These are phyloP conservation scores for Sporisorium reilianum DNA, from an alignment of 1,284 basidiomycete species.

Conservation along the genomic window DNA sequence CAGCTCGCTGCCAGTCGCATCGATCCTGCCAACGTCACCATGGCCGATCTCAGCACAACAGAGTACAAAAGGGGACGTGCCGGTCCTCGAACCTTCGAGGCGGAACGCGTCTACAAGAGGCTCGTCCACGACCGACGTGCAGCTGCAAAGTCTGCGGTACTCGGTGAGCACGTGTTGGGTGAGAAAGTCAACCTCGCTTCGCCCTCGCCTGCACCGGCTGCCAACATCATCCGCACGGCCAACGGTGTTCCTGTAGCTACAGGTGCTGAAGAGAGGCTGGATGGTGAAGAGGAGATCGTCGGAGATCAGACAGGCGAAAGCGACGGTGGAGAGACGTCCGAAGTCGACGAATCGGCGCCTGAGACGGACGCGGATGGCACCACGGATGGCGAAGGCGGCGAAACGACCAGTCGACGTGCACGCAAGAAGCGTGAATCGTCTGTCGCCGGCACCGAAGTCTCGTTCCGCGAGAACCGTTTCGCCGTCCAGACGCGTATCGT, in stretches of 20 bases:
- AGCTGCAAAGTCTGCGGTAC: conserved; percentile 31
- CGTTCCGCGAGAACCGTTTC: conserved; percentile 63
- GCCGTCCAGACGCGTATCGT: conserved; percentile 69
- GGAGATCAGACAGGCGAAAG: conserved; percentile 29
- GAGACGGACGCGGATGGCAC: conserved; percentile 44
- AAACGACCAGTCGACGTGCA: conserved; percentile 9
- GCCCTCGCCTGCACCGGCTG: conserved; percentile 27
- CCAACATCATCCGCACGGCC: conserved; percentile 17
- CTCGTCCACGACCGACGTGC: conserved; percentile 50
- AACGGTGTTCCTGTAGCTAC: conserved; percentile 35
- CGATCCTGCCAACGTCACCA: conserved; percentile 39
- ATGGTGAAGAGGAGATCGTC: conserved; percentile 33
- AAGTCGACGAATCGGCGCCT: conserved; percentile 17
- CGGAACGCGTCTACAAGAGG: conserved; percentile 55
- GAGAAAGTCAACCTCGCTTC: conserved; percentile 31
- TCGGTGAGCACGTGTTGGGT: conserved; percentile 38
- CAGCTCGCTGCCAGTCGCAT: conserved; percentile 34
- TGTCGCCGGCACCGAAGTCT: conserved; percentile 43
- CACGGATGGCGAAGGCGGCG: conserved; percentile 32
- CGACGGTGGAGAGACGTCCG: conserved; percentile 10
- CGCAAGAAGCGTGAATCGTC: conserved; percentile 35
- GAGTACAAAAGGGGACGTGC: conserved; percentile 58
- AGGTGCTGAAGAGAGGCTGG: conserved; percentile 22
- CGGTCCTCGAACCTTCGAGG: conserved; percentile 62
- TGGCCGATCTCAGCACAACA: conserved; percentile 51